Evolutionary conservation across 1,284 basidiomycete species (phyloP), one percentile per base, ranked within the genome.

Genomic region (Trichosporon sp.): DNA sequence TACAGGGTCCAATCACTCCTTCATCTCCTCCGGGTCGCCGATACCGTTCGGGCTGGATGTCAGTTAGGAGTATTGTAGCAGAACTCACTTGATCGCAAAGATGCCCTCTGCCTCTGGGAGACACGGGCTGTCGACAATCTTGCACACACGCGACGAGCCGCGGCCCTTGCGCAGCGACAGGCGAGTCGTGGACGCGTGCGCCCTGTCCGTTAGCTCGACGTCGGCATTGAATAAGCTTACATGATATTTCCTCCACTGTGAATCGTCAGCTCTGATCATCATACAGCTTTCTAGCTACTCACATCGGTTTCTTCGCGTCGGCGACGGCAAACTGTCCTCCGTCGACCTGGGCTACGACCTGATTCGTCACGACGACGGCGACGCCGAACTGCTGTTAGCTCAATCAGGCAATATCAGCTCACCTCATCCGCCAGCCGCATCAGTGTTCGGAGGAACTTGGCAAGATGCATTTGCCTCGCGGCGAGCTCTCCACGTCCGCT

Each of bases 301-400:
- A 78, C 78, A 99, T 96, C 4, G 95, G 95, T 80, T 98, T 99
- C 85, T 97, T 97, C 5, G 81, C 78, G 82, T 95, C 91, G 69
- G 93, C 59, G 9, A 86, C 85, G 16, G 88, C 88, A 73, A 93
- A 95, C 57, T 91, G 91, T 9, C 90, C 88, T 13, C 91, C 92
- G 74, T 99, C 96, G 1, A 96, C 95, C 70, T 89, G 95, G 16
- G 96, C 97, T 84, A 99, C 97, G 65, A 99, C 96, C 80, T 99
- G 96, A 78, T 99, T 99, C 5, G 93, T 94, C 60, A 98, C 89
- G 4, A 99, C 94, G 16, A 99, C 95, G 0, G 95, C 95, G 29
- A 99, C 92, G 32, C 95, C 96, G 74, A 93, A 99, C 92, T 95
- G 67, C 60, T 27, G 59, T 67, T 56, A 65, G 63, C 34, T 19